These are phyloP conservation scores for Linum usitatissimum DNA, from an alignment of 345 rosid species.

Conservation along the genomic window DNA sequence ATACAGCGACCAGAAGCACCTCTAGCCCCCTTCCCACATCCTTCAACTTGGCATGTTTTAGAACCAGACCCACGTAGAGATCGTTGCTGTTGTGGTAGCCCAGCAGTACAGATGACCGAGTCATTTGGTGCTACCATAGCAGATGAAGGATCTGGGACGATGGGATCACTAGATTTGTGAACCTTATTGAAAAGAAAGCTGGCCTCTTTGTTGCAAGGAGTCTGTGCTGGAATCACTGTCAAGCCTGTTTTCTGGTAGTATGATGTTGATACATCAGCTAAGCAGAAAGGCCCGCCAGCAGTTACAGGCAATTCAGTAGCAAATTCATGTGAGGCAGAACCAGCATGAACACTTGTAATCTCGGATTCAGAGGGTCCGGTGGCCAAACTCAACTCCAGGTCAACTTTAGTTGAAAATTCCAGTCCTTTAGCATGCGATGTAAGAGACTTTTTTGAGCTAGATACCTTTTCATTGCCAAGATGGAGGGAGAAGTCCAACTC, in stretches of 20 bases:
- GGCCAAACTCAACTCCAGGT: conserved; percentile 71
- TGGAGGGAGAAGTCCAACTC: conserved; percentile 72
- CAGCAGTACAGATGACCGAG: conserved; percentile 75
- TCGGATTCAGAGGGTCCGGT: conserved; percentile 59
- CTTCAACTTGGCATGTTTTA: conserved; percentile 79
- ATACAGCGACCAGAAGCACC: conserved; percentile 96
- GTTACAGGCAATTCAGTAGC: conserved; percentile 30
- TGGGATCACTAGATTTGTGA: conserved; percentile 27
- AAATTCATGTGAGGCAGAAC: conserved; percentile 25
- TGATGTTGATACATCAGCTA: conserved; percentile 45
- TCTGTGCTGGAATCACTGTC: conserved; percentile 29
- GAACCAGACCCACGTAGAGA: conserved; percentile 43
- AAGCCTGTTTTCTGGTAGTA: conserved; percentile 15
- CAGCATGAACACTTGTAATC: conserved; percentile 40
- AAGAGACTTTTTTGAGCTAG: conserved; percentile 30
- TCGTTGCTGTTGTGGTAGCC: conserved; percentile 52
- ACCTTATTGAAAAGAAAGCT: conserved; percentile 34
- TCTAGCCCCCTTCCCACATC: conserved; percentile 97
- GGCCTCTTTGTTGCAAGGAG: conserved; percentile 27
- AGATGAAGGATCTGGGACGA: conserved; percentile 51
- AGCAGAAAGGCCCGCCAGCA: conserved; percentile 20
- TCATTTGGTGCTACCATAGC: conserved; percentile 52
- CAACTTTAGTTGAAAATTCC: conserved; percentile 40
- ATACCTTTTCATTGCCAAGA: conserved; percentile 56
- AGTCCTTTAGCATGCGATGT: conserved; percentile 23